Evolutionary conservation across 2,329 filamentous ascomycete species (phyloP).

Genomic region (Cylindrodendrum hubeiense): DNA sequence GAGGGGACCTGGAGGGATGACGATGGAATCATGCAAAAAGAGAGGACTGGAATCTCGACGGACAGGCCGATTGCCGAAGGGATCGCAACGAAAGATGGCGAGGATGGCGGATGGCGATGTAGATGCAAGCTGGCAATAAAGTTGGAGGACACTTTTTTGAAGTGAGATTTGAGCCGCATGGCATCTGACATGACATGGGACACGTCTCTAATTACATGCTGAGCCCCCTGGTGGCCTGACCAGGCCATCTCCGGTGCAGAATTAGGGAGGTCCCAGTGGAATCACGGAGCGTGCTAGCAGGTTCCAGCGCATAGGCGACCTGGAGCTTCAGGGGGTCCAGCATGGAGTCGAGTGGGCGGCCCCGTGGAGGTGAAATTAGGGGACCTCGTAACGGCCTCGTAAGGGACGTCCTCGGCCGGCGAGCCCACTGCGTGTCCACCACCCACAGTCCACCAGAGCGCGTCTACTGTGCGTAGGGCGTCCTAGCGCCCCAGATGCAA

Average conservation of each 20-base stretch:
- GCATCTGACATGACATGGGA: background rate
- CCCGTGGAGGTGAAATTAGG: background rate
- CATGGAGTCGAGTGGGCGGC: background rate
- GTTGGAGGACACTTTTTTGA: slow-evolving; percentile 6
- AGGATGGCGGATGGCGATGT: background rate
- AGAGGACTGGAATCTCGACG: background rate
- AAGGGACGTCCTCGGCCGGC: too few species aligned
- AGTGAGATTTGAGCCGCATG: slow-evolving; percentile 4
- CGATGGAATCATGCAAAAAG: slow-evolving; percentile 6
- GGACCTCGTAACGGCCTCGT: background rate
- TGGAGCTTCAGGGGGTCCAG: slow-evolving; percentile 1
- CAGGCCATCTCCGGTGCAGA: background rate
- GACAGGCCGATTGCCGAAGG: background rate
- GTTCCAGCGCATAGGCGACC: slow-evolving; percentile 3
- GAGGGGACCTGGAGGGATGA: slow-evolving; percentile 12
- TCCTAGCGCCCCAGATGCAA: background rate
- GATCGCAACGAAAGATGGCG: background rate
- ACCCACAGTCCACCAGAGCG: background rate
- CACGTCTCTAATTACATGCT: background rate
- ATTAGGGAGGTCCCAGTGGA: background rate
- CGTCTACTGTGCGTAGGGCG: background rate
- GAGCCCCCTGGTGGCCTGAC: background rate
- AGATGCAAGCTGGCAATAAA: background rate
- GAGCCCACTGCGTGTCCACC: background rate
- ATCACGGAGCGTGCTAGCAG: background rate